These are phyloP conservation scores for Fusarium buxicola DNA, from an alignment of 2,329 filamentous ascomycete species.

Conservation along the genomic window DNA sequence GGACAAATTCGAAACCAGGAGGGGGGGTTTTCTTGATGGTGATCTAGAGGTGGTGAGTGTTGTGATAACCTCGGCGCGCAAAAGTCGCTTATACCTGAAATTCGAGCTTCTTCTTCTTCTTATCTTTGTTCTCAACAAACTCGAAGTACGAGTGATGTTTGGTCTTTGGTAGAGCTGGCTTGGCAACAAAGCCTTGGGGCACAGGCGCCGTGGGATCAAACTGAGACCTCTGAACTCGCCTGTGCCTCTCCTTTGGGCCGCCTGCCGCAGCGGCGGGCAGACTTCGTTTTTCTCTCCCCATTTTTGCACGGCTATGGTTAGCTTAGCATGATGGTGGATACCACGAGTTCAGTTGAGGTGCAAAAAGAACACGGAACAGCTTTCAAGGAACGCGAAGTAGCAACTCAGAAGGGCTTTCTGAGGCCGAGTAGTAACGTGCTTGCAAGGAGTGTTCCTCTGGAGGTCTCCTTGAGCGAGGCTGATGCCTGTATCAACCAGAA, in stretches of 20 bases:
- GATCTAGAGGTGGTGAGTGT: slow-evolving; percentile 57
- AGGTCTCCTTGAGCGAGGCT: slow-evolving; percentile 24
- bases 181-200: slow-evolving; percentile 53
- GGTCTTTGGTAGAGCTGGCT: slow-evolving; percentile 56
- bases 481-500: slow-evolving; percentile 7
- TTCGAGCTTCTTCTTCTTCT: slow-evolving; percentile 73
- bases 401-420: slow-evolving; percentile 33
- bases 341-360: slow-evolving; percentile 25
- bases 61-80: slow-evolving; percentile 28
- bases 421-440: slow-evolving; percentile 31
- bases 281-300: slow-evolving; percentile 54
- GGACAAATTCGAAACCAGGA: slow-evolving; percentile 72
- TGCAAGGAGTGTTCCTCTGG: slow-evolving; percentile 18
- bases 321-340: slow-evolving; percentile 46
- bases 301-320: slow-evolving; percentile 44
- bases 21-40: slow-evolving; percentile 65
- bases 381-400: slow-evolving; percentile 31
- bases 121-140: slow-evolving; percentile 72
- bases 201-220: slow-evolving; percentile 50
- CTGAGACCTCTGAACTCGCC: slow-evolving; percentile 48
- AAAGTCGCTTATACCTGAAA: slow-evolving; percentile 62
- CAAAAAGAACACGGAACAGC: slow-evolving; percentile 19
- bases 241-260: slow-evolving; percentile 53
- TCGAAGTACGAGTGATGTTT: slow-evolving; percentile 74
- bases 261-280: slow-evolving; percentile 46